phyloP scores from a whole-genome alignment of 129 eudicot species.

The Flaveria bidentis region DNA sequence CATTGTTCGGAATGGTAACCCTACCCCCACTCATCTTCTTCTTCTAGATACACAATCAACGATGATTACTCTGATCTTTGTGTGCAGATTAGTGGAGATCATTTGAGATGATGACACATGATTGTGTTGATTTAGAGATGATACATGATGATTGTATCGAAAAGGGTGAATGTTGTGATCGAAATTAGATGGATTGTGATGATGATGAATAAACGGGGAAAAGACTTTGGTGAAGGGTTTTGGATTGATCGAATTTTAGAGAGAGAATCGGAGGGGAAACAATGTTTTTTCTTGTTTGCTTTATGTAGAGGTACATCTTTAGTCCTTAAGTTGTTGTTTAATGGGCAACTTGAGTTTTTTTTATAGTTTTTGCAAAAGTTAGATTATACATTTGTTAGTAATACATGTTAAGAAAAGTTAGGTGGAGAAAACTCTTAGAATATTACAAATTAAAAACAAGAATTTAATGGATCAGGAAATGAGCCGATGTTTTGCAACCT shows the following conservation, averaged over 20 bases:
- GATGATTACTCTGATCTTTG: slow-evolving; percentile 22
- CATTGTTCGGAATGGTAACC: slow-evolving; percentile 68
- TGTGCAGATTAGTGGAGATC: not conserved
- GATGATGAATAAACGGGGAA: slow-evolving; percentile 17
- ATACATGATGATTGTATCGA: slow-evolving; percentile 20
- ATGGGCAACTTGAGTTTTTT: not conserved
- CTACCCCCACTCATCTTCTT: slow-evolving; percentile 53
- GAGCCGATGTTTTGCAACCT: too few species aligned
- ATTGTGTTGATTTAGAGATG: slow-evolving; percentile 24
- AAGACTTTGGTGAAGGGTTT: slow-evolving; percentile 53
- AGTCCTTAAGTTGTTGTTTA: not conserved
- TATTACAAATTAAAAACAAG: too few species aligned
- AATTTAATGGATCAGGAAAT: too few species aligned
- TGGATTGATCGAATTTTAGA: slow-evolving; percentile 35
- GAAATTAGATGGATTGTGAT: not conserved
- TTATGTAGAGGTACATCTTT: not conserved
- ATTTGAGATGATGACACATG: not conserved
- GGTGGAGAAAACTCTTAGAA: too few species aligned
- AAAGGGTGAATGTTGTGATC: slow-evolving; percentile 16
- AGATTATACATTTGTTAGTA: too few species aligned
- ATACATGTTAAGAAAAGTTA: too few species aligned
- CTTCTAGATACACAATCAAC: not conserved
- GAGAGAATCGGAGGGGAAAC: slow-evolving; percentile 26
- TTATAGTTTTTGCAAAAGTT: too few species aligned
- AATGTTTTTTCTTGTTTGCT: slow-evolving; percentile 11